Conservation (phyloP, 805 yeast genomes). For the Candida pseudoglaebosa region DNA sequence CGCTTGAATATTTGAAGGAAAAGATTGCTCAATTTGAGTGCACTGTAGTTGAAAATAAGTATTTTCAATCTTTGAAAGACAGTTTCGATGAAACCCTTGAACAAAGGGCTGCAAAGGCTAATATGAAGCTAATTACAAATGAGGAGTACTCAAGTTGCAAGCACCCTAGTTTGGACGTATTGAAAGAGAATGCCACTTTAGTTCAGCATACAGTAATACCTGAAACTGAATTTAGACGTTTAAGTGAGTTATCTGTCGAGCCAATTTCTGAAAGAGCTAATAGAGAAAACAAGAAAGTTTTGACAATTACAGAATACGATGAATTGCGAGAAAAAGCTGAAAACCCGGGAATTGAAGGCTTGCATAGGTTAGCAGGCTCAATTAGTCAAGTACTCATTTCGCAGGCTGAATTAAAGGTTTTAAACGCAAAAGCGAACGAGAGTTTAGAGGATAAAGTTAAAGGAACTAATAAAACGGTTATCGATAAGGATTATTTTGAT, state of each 20-base stretch:
- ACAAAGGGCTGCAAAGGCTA: conserved; percentile 13
- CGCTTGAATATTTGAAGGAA: conserved; percentile 9
- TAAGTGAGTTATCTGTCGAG: conserved; percentile 5
- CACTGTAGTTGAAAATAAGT: conserved; percentile 7
- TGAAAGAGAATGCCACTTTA: conserved; percentile 3
- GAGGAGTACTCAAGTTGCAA: conserved; percentile 8
- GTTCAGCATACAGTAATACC: not conserved
- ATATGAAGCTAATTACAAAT: conserved; percentile 12
- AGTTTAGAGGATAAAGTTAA: conserved; percentile 11
- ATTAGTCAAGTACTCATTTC: conserved; percentile 12
- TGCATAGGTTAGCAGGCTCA: conserved; percentile 3
- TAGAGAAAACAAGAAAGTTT: conserved; percentile 6
- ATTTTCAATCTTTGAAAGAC: conserved; percentile 11
- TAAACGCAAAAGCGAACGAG: conserved; percentile 9
- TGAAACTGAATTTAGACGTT: conserved; percentile 8
- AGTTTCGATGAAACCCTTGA: conserved; percentile 11
- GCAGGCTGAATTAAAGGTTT: conserved; percentile 9
- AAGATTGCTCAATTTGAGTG: conserved; percentile 8
- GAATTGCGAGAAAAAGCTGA: conserved; percentile 13
- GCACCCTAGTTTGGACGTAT: conserved; percentile 7
- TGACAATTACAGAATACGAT: conserved; percentile 10
- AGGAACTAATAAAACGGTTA: conserved; percentile 11
- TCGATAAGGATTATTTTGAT: conserved; percentile 23
- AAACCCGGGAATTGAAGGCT: conserved; percentile 7
- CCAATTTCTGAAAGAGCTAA: conserved; percentile 9